A percentile compares a stretch with the other conserved stretches of the same genome.
phyloP scores from a whole-genome alignment of 1,284 basidiomycete genomes.

The Xerocomus tenax region DNA sequence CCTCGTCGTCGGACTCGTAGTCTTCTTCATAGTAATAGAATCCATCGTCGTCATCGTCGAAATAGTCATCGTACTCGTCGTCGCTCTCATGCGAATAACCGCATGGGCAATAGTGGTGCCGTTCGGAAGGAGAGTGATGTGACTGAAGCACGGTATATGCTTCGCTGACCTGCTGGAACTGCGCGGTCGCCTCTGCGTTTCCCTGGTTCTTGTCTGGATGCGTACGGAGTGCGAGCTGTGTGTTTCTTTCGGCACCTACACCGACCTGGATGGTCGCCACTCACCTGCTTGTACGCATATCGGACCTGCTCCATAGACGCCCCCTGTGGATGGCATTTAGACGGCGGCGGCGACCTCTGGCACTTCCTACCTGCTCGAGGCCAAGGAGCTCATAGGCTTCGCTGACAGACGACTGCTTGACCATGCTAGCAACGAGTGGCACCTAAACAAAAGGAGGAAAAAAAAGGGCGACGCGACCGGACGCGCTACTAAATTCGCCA shows the following conservation, averaged over 20 bases:
- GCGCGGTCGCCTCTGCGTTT: slow-evolving; percentile 52
- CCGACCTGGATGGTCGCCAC: slow-evolving; percentile 6
- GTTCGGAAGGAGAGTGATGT: slow-evolving; percentile 37
- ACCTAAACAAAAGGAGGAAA: slow-evolving; percentile 4
- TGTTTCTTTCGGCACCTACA: slow-evolving; percentile 2
- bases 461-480: slow-evolving; percentile 24
- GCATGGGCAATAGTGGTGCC: slow-evolving; percentile 19
- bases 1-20: slow-evolving; percentile 27
- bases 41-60: slow-evolving; percentile 31
- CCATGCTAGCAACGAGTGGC: slow-evolving; percentile 27
- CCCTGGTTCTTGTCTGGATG: slow-evolving; percentile 70
- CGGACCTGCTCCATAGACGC: slow-evolving; percentile 55
- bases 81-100: slow-evolving; percentile 17
- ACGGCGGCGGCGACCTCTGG: not conserved
- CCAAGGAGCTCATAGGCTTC: slow-evolving; percentile 53
- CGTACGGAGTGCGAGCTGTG: slow-evolving; percentile 53
- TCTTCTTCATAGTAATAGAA: slow-evolving; percentile 32
- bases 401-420: slow-evolving; percentile 31
- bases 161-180: slow-evolving; percentile 60
- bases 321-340: slow-evolving; percentile 37
- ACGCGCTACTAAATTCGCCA: slow-evolving; percentile 24
- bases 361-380: slow-evolving; percentile 44
- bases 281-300: slow-evolving; percentile 57
- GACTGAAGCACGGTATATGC: slow-evolving; percentile 56
- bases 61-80: slow-evolving; percentile 26